These are phyloP conservation scores for Lepiota venenata DNA, from an alignment of 768 basidiomycete genomes.

Conservation along the genomic window DNA sequence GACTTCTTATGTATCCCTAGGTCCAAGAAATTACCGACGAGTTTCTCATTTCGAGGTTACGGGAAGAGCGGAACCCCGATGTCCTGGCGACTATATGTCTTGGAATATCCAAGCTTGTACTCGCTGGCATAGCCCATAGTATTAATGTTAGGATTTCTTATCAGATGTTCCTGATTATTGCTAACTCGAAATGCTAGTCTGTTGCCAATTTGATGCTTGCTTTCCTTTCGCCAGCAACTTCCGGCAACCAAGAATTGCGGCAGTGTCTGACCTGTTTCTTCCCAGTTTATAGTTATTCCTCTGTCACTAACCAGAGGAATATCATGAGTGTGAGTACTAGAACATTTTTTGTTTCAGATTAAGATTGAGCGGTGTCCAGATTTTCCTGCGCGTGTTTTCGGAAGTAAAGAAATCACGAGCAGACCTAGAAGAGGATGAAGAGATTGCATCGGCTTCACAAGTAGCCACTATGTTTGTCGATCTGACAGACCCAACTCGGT, in stretches of 20 bases:
- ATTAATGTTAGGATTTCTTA: constrained; percentile 48
- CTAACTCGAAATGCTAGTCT: constrained; percentile 22
- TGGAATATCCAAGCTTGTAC: constrained; percentile 85
- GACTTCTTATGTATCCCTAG: constrained; percentile 17
- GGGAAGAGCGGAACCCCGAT: constrained; percentile 69
- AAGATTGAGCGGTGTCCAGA: constrained; percentile 35
- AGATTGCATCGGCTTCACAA: constrained; percentile 70
- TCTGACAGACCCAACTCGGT: constrained; percentile 74
- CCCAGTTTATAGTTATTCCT: constrained; percentile 90
- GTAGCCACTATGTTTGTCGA: constrained; percentile 77
- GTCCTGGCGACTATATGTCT: constrained; percentile 78
- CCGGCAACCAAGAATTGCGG: constrained; percentile 78
- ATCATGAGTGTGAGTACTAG: constrained; percentile 40
- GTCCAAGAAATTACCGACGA: constrained; percentile 35
- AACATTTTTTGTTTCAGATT: neutral
- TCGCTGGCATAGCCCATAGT: constrained; percentile 82
- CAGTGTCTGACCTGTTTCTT: constrained; percentile 98
- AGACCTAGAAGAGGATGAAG: constrained; percentile 67
- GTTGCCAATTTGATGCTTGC: constrained; percentile 44
- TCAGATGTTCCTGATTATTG: neutral
- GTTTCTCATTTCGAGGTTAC: constrained; percentile 43
- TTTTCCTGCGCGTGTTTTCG: constrained; percentile 70
- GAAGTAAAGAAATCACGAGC: constrained; percentile 53
- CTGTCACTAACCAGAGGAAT: constrained; percentile 70
- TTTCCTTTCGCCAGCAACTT: constrained; percentile 86